Conservation (phyloP, 306 rosid genomes). For the Myrica gale region DNA sequence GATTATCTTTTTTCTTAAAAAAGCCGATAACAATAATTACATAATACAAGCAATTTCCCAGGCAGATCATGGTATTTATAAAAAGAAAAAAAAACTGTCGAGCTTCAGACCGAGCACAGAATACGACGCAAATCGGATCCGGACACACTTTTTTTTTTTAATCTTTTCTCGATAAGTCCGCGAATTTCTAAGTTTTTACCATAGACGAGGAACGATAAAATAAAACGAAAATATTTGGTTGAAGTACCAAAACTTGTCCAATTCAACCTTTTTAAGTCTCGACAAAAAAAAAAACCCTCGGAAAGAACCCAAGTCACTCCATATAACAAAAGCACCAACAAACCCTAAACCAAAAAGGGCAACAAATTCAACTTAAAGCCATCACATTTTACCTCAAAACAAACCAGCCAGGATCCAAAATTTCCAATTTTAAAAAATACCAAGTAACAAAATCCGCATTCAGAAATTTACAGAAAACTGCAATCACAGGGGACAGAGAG, state of each 20-base stretch:
- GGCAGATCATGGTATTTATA: conserved; percentile 23
- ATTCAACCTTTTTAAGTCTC: neutral
- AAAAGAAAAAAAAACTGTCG: conserved; percentile 19
- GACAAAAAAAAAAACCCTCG: neutral
- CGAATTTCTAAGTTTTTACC: neutral
- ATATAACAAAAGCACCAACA: conserved; percentile 22
- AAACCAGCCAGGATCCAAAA: conserved; percentile 50
- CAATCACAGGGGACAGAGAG: neutral
- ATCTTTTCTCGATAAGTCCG: neutral
- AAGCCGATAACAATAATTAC: neutral
- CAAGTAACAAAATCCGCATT: conserved; percentile 22
- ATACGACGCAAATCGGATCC: conserved; percentile 9
- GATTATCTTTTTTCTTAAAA: neutral
- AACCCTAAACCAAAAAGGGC: conserved; percentile 17
- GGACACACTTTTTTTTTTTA: neutral
- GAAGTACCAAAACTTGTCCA: neutral
- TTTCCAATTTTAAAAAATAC: neutral
- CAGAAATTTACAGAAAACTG: conserved; percentile 1
- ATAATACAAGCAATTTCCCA: neutral
- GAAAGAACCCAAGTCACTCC: conserved; percentile 9
- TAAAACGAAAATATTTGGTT: neutral
- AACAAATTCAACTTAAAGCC: conserved; percentile 29
- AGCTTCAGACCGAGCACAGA: conserved; percentile 15
- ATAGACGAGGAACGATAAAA: no score
- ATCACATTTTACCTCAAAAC: conserved; percentile 16